phyloP scores from a whole-genome alignment of 176 grass and related monocot genomes.

The Aegilops bicornis region DNA sequence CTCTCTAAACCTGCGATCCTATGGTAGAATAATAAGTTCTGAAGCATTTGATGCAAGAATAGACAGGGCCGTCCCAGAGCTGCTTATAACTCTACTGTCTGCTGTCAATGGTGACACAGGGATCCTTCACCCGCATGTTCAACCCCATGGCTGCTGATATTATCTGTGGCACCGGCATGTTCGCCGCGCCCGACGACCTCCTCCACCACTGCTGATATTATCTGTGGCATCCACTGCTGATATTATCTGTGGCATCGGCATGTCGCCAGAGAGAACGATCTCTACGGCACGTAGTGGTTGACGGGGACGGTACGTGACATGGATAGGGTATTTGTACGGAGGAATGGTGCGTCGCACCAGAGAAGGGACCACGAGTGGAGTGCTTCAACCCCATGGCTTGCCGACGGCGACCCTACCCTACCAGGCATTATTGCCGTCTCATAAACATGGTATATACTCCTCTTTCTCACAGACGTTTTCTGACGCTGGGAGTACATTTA shows the following conservation, averaged over 20 bases:
- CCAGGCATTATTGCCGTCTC: too few relatives aligned
- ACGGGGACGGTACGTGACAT: too few relatives aligned
- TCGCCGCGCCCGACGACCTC: slow-evolving; percentile 16
- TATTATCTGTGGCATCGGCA: slow-evolving; percentile 60
- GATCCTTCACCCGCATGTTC: neutral
- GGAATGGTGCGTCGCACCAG: too few relatives aligned
- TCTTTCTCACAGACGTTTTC: too few relatives aligned
- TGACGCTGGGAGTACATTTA: too few relatives aligned
- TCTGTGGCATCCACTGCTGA: slow-evolving; percentile 24
- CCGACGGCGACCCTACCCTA: too few relatives aligned
- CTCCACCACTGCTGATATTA: neutral
- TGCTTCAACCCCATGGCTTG: too few relatives aligned
- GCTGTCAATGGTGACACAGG: neutral
- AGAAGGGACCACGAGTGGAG: too few relatives aligned
- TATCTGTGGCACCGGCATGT: slow-evolving; percentile 2
- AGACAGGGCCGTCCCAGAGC: neutral
- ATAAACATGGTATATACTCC: too few relatives aligned
- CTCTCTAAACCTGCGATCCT: neutral
- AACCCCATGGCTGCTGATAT: too few relatives aligned
- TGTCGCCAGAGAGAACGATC: slow-evolving; percentile 77
- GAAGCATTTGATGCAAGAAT: neutral
- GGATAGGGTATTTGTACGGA: too few relatives aligned
- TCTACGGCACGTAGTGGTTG: slow-evolving; percentile 16
- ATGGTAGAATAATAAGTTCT: neutral
- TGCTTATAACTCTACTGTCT: neutral